Percentiles rank a stretch among this genome's conserved stretches.
Conservation (phyloP, 2,329 filamentous ascomycete genomes). For the Parastagonospora avenae region DNA sequence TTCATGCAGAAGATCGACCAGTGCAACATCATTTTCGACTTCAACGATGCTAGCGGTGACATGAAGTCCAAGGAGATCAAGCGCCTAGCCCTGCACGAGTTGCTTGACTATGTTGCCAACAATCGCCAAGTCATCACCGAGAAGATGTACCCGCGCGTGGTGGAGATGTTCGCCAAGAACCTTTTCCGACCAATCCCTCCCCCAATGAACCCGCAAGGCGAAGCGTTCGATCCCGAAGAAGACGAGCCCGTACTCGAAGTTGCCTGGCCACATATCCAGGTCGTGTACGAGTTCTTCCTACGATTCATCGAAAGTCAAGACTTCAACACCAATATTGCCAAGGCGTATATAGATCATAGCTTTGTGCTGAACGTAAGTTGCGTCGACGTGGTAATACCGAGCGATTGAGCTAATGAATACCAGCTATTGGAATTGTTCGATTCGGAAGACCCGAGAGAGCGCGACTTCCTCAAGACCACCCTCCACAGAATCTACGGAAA, state of each 20-base stretch:
- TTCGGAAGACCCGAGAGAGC: slow-evolving; percentile 93
- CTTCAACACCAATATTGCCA: slow-evolving; percentile 99
- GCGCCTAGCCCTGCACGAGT: slow-evolving; percentile 89
- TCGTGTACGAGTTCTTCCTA: slow-evolving; percentile 99
- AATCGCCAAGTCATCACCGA: slow-evolving; percentile 98
- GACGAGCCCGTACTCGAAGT: slow-evolving; percentile 98
- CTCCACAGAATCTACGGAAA: slow-evolving; percentile 98
- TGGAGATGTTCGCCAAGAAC: slow-evolving; percentile 99
- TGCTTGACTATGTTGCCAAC: slow-evolving; percentile 97
- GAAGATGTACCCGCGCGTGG: slow-evolving; percentile 97
- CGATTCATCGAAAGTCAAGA: slow-evolving; percentile 99
- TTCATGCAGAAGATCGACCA: slow-evolving; percentile 99
- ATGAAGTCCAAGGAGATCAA: slow-evolving; percentile 99
- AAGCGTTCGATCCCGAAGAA: slow-evolving; percentile 98
- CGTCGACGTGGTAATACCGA: neutral
- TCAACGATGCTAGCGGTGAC: slow-evolving; percentile 95
- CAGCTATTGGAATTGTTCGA: slow-evolving; percentile 96
- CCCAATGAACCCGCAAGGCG: slow-evolving; percentile 95
- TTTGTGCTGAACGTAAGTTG: slow-evolving; percentile 78
- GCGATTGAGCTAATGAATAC: slow-evolving; percentile 19
- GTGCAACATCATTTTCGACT: slow-evolving; percentile 99
- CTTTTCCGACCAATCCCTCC: slow-evolving; percentile 96
- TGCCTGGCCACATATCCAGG: slow-evolving; percentile 98
- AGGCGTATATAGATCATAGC: slow-evolving; percentile 97
- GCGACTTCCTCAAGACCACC: slow-evolving; percentile 97